A percentile compares a stretch with the other conserved stretches of the same genome.
Evolutionary conservation across 257 asterid genomes (phyloP).

Genomic region (Plantago ovata): DNA sequence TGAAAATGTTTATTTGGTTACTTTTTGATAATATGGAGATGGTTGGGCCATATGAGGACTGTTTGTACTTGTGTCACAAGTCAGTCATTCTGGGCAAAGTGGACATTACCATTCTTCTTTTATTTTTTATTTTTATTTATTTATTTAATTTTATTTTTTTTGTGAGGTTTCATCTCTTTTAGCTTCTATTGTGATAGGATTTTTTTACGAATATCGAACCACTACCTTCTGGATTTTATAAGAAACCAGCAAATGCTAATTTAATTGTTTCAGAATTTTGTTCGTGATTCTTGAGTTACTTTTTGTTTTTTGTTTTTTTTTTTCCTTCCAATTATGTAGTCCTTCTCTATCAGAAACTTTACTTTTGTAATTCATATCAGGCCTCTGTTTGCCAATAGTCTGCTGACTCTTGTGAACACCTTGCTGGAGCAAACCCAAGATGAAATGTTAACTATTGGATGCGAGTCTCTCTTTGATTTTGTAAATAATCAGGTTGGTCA

Average conservation of each 20-base stretch:
- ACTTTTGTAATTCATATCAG: conserved; percentile 37
- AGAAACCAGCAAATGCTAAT: neutral
- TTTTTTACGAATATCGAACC: no score
- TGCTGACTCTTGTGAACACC: conserved; percentile 63
- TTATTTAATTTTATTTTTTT: no score
- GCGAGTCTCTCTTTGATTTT: conserved; percentile 86
- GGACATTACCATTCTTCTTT: no score
- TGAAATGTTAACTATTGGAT: conserved; percentile 76
- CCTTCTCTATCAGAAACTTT: no score
- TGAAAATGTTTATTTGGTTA: conserved; percentile 1
- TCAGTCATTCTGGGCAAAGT: neutral
- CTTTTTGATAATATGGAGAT: neutral
- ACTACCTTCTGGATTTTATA: no score
- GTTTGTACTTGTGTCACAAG: neutral
- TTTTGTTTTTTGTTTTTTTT: neutral
- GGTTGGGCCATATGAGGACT: no score
- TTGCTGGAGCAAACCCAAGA: conserved; percentile 89
- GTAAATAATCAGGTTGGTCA: conserved; percentile 88
- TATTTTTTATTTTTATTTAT: no score
- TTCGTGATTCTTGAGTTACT: neutral
- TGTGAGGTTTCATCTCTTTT: no score
- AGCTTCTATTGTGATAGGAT: no score
- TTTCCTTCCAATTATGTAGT: no score
- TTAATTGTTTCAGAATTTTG: neutral
- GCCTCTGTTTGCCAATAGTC: conserved; percentile 86